These are phyloP conservation scores for Rhizophagus sp. DNA, from an alignment of 192 early-diverging fungal species.

Conservation along the genomic window DNA sequence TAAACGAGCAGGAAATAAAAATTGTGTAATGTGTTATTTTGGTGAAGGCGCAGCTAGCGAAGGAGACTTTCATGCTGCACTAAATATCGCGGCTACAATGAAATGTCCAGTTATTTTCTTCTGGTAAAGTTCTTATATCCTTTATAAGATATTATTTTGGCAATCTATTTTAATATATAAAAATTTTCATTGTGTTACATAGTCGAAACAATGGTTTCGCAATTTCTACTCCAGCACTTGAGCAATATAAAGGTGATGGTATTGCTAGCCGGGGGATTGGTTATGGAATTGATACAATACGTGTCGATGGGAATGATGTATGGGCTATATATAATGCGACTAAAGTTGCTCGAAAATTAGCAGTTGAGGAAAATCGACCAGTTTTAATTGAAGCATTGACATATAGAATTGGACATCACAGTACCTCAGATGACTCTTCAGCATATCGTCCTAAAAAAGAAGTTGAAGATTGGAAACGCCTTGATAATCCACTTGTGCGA, in stretches of 20 bases:
- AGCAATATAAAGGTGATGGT: slow-evolving; percentile 98
- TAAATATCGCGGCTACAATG: slow-evolving; percentile 96
- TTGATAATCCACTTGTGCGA: slow-evolving; percentile 87
- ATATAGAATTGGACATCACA: slow-evolving; percentile 97
- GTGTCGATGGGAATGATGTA: slow-evolving; percentile 98
- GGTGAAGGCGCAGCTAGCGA: slow-evolving; percentile 97
- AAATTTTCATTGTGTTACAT: background rate
- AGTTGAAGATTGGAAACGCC: slow-evolving; percentile 83
- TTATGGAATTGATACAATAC: slow-evolving; percentile 96
- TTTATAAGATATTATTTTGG: background rate
- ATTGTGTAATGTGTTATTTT: slow-evolving; percentile 92
- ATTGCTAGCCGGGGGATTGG: slow-evolving; percentile 93
- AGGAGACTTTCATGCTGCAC: slow-evolving; percentile 96
- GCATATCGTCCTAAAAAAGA: slow-evolving; percentile 93
- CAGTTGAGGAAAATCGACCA: slow-evolving; percentile 79
- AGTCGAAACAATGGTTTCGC: slow-evolving; percentile 99
- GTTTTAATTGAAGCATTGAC: slow-evolving; percentile 98
- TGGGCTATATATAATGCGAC: slow-evolving; percentile 97
- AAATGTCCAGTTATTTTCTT: slow-evolving; percentile 92
- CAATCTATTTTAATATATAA: background rate
- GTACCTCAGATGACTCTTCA: slow-evolving; percentile 96
- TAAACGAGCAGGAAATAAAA: slow-evolving; percentile 76
- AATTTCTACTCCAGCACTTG: slow-evolving; percentile 91
- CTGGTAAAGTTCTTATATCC: slow-evolving; percentile 55
- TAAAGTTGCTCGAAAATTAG: slow-evolving; percentile 79